Conservation (phyloP, 2,329 filamentous ascomycete genomes). For the Zasmidium citrigriseum region DNA sequence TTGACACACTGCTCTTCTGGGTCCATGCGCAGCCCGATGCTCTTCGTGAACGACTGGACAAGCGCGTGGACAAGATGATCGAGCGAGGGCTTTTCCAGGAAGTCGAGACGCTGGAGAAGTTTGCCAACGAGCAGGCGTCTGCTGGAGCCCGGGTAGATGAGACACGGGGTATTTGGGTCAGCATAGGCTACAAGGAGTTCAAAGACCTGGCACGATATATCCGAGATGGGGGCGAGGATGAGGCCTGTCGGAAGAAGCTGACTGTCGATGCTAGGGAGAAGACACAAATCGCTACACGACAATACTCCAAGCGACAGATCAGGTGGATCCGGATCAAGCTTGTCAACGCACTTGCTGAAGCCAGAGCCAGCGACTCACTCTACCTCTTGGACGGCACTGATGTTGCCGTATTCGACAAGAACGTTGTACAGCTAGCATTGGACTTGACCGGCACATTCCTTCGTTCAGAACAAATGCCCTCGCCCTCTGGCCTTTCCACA, state of each 20-base stretch:
- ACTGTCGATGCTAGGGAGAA: conserved; percentile 66
- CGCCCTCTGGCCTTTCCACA: conserved; percentile 56
- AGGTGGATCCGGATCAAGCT: conserved; percentile 87
- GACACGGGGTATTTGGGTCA: conserved; percentile 88
- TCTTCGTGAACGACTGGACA: conserved; percentile 70
- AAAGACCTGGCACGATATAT: conserved; percentile 46
- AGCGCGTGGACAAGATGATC: conserved; percentile 83
- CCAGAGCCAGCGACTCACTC: conserved; percentile 59
- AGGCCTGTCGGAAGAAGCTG: conserved; percentile 54
- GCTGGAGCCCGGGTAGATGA: conserved; percentile 63
- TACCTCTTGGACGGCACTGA: conserved; percentile 83
- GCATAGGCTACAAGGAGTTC: conserved; percentile 94
- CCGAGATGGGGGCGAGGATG: conserved; percentile 2
- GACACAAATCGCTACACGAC: conserved; percentile 79
- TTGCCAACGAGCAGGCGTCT: conserved; percentile 43
- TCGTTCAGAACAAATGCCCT: conserved; percentile 53
- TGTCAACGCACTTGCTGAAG: conserved; percentile 61
- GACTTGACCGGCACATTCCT: conserved; percentile 67
- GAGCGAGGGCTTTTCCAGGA: conserved; percentile 64
- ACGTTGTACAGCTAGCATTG: conserved; percentile 67
- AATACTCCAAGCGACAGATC: conserved; percentile 82
- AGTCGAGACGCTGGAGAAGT: conserved; percentile 55
- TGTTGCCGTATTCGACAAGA: conserved; percentile 58
- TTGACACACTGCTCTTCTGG: conserved; percentile 77
- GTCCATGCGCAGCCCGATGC: conserved; percentile 71